Conservation (phyloP, 306 rosid species). For the Prosopis cineraria region DNA sequence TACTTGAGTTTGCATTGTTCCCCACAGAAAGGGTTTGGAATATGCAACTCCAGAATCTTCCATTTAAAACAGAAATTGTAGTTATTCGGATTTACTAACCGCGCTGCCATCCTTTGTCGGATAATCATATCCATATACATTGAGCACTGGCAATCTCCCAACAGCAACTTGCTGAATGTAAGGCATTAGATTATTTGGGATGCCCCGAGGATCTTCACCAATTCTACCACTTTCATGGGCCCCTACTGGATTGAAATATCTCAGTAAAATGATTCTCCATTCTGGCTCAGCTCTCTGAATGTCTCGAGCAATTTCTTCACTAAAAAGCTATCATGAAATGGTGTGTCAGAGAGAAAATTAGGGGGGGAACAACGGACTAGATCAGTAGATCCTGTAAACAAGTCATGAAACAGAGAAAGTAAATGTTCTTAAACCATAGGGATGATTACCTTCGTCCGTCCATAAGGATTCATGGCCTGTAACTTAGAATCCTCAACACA, state of each 20-base stretch:
- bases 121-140: slow-evolving; percentile 78
- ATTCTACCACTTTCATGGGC: slow-evolving; percentile 80
- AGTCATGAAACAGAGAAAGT: neutral
- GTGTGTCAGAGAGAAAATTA: neutral
- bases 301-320: slow-evolving; percentile 71
- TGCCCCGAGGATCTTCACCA: slow-evolving; percentile 86
- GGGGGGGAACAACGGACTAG: neutral
- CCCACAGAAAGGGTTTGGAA: neutral
- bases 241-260: slow-evolving; percentile 90
- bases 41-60: neutral
- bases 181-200: slow-evolving; percentile 88
- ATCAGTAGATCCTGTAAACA: slow-evolving; percentile 9
- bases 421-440: neutral
- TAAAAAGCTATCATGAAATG: slow-evolving; percentile 50
- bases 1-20: neutral
- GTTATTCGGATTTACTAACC: slow-evolving; percentile 41
- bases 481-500: slow-evolving; percentile 67
- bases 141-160: slow-evolving; percentile 72
- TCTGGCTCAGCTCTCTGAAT: slow-evolving; percentile 65
- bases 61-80: neutral
- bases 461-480: slow-evolving; percentile 77
- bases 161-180: slow-evolving; percentile 83
- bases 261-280: slow-evolving; percentile 68
- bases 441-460: slow-evolving; percentile 64
- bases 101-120: slow-evolving; percentile 82